A percentile compares a stretch with the other conserved stretches of the same genome.
Conservation (phyloP, 805 yeast species). For the Tetrapisispora taiwanensis region DNA sequence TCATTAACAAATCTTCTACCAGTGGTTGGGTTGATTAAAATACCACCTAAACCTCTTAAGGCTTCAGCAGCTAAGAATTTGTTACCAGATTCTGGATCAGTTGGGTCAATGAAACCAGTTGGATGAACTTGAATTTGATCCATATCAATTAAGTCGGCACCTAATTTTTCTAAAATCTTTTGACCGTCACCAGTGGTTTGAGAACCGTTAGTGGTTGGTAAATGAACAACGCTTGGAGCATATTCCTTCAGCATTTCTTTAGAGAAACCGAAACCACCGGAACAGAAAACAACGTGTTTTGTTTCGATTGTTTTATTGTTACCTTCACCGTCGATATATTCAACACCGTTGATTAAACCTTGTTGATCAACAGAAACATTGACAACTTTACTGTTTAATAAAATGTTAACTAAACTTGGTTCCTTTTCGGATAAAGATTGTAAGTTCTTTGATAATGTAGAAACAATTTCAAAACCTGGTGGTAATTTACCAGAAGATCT, state of each 20-base stretch:
- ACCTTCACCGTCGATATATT: constrained; percentile 29
- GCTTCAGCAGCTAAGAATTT: constrained; percentile 56
- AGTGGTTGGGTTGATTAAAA: constrained; percentile 35
- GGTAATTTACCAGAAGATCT: constrained; percentile 53
- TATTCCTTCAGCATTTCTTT: constrained; percentile 32
- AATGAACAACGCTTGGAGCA: constrained; percentile 36
- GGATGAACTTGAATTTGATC: constrained; percentile 56
- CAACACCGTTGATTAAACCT: constrained; percentile 34
- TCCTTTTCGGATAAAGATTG: constrained; percentile 23
- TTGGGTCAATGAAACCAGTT: constrained; percentile 46
- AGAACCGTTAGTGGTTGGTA: constrained; percentile 49
- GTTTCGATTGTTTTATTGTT: constrained; percentile 22
- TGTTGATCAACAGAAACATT: constrained; percentile 22
- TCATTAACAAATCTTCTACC: constrained; percentile 48
- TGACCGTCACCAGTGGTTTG: constrained; percentile 57
- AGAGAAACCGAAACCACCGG: constrained; percentile 47
- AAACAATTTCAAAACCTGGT: constrained; percentile 50
- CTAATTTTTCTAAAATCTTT: constrained; percentile 34
- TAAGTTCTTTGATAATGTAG: constrained; percentile 34
- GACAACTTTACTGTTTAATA: constrained; percentile 32
- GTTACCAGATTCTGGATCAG: constrained; percentile 33
- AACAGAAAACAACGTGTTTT: constrained; percentile 39
- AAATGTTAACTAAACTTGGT: constrained; percentile 27
- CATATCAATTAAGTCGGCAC: constrained; percentile 46
- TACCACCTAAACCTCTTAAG: constrained; percentile 50